Conservation (phyloP, 225 moss, liverwort and hornwort genomes). For the Asterella californica region DNA sequence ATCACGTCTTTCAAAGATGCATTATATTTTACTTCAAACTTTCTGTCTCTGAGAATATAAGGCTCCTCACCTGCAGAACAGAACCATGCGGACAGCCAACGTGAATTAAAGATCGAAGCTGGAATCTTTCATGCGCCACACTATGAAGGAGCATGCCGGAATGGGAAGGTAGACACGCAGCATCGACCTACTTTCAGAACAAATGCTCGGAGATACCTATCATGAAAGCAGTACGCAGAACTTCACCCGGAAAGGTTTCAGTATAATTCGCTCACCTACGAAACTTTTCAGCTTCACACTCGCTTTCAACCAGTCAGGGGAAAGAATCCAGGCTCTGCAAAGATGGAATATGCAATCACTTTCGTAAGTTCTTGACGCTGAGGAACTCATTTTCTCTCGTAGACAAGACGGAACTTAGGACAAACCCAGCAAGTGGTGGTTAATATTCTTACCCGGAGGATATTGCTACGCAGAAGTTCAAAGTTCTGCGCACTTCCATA, state of each 20-base stretch:
- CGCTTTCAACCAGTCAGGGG: constrained; percentile 79
- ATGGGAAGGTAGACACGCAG: not conserved
- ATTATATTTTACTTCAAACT: constrained; percentile 72
- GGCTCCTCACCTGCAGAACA: constrained; percentile 61
- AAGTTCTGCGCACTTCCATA: constrained; percentile 73
- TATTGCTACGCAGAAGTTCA: constrained; percentile 85
- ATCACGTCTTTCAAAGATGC: constrained; percentile 52
- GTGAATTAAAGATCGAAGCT: not conserved
- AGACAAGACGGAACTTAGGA: not conserved
- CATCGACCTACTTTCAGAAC: not conserved
- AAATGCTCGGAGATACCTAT: not conserved
- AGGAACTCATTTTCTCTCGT: not conserved
- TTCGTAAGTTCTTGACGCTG: not conserved
- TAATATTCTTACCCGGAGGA: constrained; percentile 63
- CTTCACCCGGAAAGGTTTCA: not conserved
- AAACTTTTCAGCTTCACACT: constrained; percentile 66
- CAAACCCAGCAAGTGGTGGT: too few species aligned
- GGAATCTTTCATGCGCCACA: not conserved
- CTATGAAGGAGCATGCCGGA: not conserved
- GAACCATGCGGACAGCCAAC: not conserved
- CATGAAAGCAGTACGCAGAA: not conserved
- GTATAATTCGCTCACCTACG: constrained; percentile 44
- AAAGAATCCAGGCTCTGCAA: constrained; percentile 79
- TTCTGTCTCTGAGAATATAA: constrained; percentile 58
- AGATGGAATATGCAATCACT: not conserved